These are phyloP conservation scores for Epicoccum nigrum DNA, from an alignment of 2,329 filamentous ascomycete genomes.

Conservation along the genomic window DNA sequence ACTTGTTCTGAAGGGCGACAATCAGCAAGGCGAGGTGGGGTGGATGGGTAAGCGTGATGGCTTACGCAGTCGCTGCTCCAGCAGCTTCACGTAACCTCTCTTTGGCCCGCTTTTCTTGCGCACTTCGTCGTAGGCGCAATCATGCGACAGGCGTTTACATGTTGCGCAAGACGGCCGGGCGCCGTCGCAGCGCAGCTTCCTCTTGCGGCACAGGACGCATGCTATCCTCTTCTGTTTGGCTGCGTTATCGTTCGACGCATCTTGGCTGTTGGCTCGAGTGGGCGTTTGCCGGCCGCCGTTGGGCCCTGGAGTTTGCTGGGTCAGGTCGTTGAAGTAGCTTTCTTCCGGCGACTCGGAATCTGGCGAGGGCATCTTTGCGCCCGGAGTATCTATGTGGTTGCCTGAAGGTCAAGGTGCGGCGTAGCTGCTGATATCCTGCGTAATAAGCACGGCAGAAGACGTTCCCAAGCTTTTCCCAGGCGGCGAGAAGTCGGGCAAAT, in stretches of 20 bases:
- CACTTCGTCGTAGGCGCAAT: conserved; percentile 89
- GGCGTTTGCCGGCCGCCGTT: conserved; percentile 34
- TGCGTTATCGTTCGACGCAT: conserved; percentile 52
- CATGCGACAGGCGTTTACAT: conserved; percentile 83
- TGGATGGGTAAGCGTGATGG: conserved; percentile 18
- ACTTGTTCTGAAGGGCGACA: conserved; percentile 73
- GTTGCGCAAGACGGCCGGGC: conserved; percentile 84
- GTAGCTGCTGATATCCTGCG: conserved; percentile 2
- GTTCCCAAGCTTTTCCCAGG: background rate
- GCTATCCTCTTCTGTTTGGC: conserved; percentile 79
- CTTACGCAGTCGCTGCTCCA: conserved; percentile 91
- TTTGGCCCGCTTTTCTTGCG: conserved; percentile 94
- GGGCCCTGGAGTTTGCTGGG: conserved; percentile 48
- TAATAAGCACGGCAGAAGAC: conserved; percentile 10
- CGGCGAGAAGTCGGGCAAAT: background rate
- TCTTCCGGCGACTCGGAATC: conserved; percentile 51
- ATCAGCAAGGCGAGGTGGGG: conserved; percentile 15
- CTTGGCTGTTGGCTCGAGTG: conserved; percentile 50
- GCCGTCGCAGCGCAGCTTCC: conserved; percentile 91
- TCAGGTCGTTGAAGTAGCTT: conserved; percentile 63
- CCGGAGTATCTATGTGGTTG: background rate
- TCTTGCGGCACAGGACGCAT: conserved; percentile 90
- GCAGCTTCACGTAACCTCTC: conserved; percentile 89
- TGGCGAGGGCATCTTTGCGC: conserved; percentile 36
- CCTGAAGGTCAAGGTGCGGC: background rate